Evolutionary conservation across 2,329 filamentous ascomycete species (phyloP).

Genomic region (Talaromyces sp.): DNA sequence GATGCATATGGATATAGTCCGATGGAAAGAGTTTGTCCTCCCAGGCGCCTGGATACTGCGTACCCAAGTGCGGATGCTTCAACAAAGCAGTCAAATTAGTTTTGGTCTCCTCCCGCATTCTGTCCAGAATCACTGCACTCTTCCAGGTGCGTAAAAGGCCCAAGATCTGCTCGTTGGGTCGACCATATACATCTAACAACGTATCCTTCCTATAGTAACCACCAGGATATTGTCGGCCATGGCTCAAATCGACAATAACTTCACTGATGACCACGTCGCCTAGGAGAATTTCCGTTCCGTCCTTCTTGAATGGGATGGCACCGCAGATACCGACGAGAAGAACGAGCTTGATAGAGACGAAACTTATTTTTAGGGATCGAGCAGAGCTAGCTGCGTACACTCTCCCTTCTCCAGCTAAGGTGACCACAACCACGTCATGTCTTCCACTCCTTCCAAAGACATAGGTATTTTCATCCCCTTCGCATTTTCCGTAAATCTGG

Average conservation of each 20-base stretch:
- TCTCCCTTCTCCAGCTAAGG: conserved; percentile 31
- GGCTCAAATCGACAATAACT: conserved; percentile 24
- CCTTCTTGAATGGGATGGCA: conserved; percentile 29
- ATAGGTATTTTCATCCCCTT: conserved; percentile 31
- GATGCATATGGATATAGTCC: conserved; percentile 27
- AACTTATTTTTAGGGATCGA: conserved; percentile 31
- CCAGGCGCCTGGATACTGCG: conserved; percentile 21
- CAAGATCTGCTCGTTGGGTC: conserved; percentile 7
- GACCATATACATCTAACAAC: conserved; percentile 1
- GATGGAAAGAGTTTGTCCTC: conserved; percentile 24
- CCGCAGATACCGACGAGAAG: conserved; percentile 43
- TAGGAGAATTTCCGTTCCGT: conserved; percentile 21
- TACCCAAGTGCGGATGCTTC: conserved; percentile 10
- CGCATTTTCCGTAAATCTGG: conserved; percentile 24
- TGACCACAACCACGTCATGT: conserved; percentile 31
- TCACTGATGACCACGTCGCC: conserved; percentile 33
- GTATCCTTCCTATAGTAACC: conserved; percentile 24
- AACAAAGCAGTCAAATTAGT: conserved; percentile 22
- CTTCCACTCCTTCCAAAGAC: conserved; percentile 26
- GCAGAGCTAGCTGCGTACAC: conserved; percentile 25
- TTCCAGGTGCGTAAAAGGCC: conserved; percentile 15
- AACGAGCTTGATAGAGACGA: conserved; percentile 29
- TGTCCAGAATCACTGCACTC: conserved; percentile 21
- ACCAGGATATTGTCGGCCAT: conserved; percentile 26
- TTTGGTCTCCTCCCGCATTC: background rate